phyloP scores from a whole-genome alignment of 495 filamentous ascomycete species.

The Bathelium albidoporum region DNA sequence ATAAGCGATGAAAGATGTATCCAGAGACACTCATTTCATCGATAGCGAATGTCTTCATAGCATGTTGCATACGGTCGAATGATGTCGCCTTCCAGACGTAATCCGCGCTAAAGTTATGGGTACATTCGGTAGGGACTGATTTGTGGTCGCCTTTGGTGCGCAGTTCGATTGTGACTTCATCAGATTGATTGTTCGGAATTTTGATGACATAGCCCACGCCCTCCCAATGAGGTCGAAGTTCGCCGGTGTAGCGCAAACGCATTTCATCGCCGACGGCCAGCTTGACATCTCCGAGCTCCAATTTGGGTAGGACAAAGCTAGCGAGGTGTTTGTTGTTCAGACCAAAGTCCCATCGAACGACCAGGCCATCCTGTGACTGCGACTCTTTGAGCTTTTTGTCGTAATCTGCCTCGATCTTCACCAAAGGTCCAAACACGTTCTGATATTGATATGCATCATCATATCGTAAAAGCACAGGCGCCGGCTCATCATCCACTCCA shows the following conservation, averaged over 20 bases:
- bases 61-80: constrained; percentile 97
- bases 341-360: constrained; percentile 92
- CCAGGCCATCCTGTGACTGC: constrained; percentile 86
- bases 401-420: constrained; percentile 99
- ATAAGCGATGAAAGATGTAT: constrained; percentile 95
- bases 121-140: constrained; percentile 92
- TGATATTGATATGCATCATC: constrained; percentile 98
- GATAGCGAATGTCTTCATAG: constrained; percentile 98
- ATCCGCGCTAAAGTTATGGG: constrained; percentile 94
- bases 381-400: constrained; percentile 98
- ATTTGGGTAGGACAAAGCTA: constrained; percentile 91
- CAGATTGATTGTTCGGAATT: constrained; percentile 97
- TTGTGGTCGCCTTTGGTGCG: constrained; percentile 86
- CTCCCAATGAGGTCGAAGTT: constrained; percentile 90
- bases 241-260: constrained; percentile 91
- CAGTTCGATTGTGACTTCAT: constrained; percentile 93
- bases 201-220: constrained; percentile 99
- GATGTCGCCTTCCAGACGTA: constrained; percentile 99
- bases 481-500: constrained; percentile 80
- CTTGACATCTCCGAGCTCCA: constrained; percentile 96
- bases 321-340: constrained; percentile 97
- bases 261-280: constrained; percentile 97
- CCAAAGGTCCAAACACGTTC: constrained; percentile 94
- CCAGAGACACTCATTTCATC: constrained; percentile 98
- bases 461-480: constrained; percentile 85